These are phyloP conservation scores for Botrytis fabae DNA, from an alignment of 2,329 filamentous ascomycete species.

Conservation along the genomic window DNA sequence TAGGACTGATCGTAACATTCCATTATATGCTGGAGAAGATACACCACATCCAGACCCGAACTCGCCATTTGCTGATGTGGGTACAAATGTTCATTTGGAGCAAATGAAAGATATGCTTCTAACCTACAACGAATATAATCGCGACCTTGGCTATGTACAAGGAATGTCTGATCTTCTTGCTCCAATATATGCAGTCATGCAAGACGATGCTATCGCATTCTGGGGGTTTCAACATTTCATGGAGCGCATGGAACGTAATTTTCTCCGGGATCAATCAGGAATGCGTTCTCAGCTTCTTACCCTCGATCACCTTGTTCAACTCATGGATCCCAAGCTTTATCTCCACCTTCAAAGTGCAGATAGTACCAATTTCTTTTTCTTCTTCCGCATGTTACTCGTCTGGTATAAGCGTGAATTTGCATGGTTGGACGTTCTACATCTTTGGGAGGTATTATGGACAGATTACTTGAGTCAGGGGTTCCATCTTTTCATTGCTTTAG, in stretches of 20 bases:
- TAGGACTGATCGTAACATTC: constrained; percentile 89
- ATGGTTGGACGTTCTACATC: constrained; percentile 79
- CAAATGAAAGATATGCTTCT: constrained; percentile 99
- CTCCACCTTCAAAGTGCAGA: constrained; percentile 85
- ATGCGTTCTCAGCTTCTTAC: constrained; percentile 92
- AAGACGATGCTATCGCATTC: constrained; percentile 95
- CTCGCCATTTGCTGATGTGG: constrained; percentile 87
- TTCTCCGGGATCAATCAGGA: constrained; percentile 90
- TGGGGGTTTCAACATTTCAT: constrained; percentile 97
- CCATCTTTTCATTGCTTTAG: constrained; percentile 90
- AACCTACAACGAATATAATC: constrained; percentile 98
- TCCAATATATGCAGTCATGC: constrained; percentile 93
- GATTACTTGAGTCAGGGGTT: constrained; percentile 88
- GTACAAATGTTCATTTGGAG: constrained; percentile 96
- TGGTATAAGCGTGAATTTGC: constrained; percentile 99
- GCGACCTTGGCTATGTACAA: constrained; percentile 92
- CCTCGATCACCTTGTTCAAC: constrained; percentile 90
- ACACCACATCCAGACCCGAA: constrained; percentile 95
- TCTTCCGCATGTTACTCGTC: constrained; percentile 97
- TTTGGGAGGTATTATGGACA: constrained; percentile 96
- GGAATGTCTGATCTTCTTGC: constrained; percentile 97
- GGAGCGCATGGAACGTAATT: constrained; percentile 97
- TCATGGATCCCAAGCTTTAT: constrained; percentile 95
- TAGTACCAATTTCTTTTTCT: constrained; percentile 99
- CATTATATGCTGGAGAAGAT: constrained; percentile 95